Evolutionary conservation across 2,329 filamentous ascomycete species (phyloP).

Genomic region (Fusarium mangiferae): DNA sequence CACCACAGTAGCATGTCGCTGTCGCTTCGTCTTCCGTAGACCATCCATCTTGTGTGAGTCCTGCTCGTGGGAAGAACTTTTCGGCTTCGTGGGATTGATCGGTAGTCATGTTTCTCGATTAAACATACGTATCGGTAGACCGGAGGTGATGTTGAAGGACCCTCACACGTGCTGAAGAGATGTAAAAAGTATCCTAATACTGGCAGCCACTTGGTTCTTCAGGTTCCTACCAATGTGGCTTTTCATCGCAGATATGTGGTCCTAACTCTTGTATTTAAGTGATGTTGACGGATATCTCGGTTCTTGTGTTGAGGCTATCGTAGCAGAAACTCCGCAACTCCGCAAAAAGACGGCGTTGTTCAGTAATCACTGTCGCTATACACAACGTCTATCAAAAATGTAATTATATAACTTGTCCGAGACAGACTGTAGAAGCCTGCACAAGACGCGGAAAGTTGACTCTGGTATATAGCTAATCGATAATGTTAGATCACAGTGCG

Average conservation of each 20-base stretch:
- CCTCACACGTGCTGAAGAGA: background rate
- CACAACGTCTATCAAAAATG: no score
- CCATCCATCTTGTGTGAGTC: conserved; percentile 55
- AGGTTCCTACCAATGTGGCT: background rate
- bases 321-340: background rate
- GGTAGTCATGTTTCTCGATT: background rate
- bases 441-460: background rate
- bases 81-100: background rate
- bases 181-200: background rate
- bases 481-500: background rate
- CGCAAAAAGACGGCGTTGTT: background rate
- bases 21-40: conserved; percentile 60
- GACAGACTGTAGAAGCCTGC: background rate
- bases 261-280: background rate
- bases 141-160: background rate
- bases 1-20: conserved; percentile 68
- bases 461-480: background rate
- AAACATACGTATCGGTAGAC: background rate
- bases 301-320: no score
- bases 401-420: background rate
- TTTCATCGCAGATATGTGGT: background rate
- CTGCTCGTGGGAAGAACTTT: conserved; percentile 28
- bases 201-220: background rate
- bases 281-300: background rate
- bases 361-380: background rate